Base-by-base conservation (phyloP, 2,329 filamentous ascomycete species). In the Colletotrichum karsti region DNA sequence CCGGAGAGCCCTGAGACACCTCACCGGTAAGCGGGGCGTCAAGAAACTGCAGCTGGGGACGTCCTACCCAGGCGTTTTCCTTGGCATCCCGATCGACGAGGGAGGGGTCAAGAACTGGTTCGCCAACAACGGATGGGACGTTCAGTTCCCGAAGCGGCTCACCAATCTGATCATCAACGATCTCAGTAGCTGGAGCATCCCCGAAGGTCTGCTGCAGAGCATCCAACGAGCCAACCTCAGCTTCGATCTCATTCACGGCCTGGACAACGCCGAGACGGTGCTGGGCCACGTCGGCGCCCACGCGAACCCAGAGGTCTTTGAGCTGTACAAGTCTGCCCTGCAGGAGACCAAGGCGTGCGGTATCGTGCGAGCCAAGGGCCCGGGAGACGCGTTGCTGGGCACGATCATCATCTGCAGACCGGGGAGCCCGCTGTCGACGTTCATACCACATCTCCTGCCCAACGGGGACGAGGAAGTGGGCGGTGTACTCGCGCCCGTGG, bases 91-190 rank as follows among this genome's bases (percentile, higher is more conserved):
- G 0, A 81, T 85, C 2, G 84, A 87, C 5, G 83, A 86, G 70
- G 82, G 85, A 54, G 81, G 81, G 18, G 77, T 84, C 41, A 88
- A 86, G 71, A 89, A 93, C 48, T 98, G 95, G 95, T 97, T 98
- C 77, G 89, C 91, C n/a, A 93, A 91, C 71, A 87, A 94, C 51
- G 95, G 95, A 13, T 98, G 95, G 95, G 94, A 97, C 74, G 91
- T 84, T 0, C 83, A 87, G 51, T 88, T 88, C 66, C 86, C 87
- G 3, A 82, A 85, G 10, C 83, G 85, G 13, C 74, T 89, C 20
- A 84, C 83, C 73, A 94, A 92, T 76, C 91, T 97, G 85, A 82
- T 90, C 3, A 91, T 96, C 54, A 87, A 88, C 37, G 91, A 94
- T 72, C 81, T 97, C n/a, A 79, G 84, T 24, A 86, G 85, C 12